Base-by-base conservation (phyloP, 2,329 filamentous ascomycete genomes). In the Berkeleyomyces rouxiae region DNA sequence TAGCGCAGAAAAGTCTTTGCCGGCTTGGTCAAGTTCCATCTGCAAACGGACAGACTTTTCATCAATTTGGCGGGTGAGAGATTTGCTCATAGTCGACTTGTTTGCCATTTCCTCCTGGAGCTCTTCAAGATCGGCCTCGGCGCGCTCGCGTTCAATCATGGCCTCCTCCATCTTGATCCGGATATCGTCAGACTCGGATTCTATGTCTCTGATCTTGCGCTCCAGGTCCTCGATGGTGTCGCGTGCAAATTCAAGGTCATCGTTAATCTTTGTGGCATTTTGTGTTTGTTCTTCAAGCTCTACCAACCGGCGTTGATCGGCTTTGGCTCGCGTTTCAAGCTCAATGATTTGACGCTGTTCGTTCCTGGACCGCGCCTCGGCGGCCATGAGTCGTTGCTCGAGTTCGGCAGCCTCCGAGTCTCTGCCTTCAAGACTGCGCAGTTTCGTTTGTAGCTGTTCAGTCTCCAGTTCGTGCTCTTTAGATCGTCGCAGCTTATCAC, bases 71-170 rank as follows among this genome's bases (percentile, higher is more conserved):
- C 86, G 81, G 61, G 83, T 87, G 7, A 89, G 77, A 1, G 85
- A 86, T 70, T 87, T 90, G 10, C 86, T 87, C 61, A 83, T 82
- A 44, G 90, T 79, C 0, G 87, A 91, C 68, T 90, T 90, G 72
- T 91, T 85, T 31, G 86, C 80, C 79, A 90, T 82, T 68, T 90
- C 87, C 61, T 88, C 85, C 66, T 88, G 86, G 33, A 90, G 76
- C 68, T 86, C 82, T 67, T 84, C 78, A 13, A 86, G 74, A 64
- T 86, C 79, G 5, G 73, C 74, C 67, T 84, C 80, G 1, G 82
- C 82, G 39, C 79, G 77, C 31, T 81, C 75, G 67, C 81, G 82
- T 63, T 83, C 77, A 1, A 74, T 70, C 6, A 78, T 65, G 0
- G 82, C 81, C 60, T 81, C 76, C 44, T 82, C 74, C 16, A 80